Evolutionary conservation across 2,329 filamentous ascomycete species (phyloP).

Genomic region (Lachnellula arida): DNA sequence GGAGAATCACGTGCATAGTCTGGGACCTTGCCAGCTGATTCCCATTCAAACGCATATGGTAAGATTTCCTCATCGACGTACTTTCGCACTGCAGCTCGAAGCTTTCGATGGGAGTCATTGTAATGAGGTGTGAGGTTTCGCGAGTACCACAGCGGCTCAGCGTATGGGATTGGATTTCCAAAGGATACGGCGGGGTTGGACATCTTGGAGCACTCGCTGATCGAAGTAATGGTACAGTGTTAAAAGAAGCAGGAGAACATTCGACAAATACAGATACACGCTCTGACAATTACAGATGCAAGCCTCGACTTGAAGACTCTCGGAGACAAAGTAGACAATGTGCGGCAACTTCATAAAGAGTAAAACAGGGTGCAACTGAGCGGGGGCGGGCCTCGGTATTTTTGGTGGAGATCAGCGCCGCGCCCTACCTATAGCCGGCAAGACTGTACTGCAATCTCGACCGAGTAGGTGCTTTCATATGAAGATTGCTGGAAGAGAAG

Average conservation of each 20-base stretch:
- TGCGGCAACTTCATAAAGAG: too few relatives aligned
- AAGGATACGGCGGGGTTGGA: constrained; percentile 15
- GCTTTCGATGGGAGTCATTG: constrained; percentile 53
- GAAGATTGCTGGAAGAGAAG: background rate
- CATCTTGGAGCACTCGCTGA: background rate
- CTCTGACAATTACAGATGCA: too few relatives aligned
- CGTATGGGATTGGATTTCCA: constrained; percentile 28
- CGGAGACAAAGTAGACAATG: too few relatives aligned
- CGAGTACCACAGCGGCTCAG: constrained; percentile 33
- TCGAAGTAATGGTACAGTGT: too few relatives aligned
- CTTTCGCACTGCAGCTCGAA: constrained; percentile 51
- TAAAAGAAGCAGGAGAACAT: too few relatives aligned
- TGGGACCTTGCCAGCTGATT: constrained; percentile 50
- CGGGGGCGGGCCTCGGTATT: background rate
- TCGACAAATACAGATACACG: too few relatives aligned
- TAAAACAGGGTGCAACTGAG: background rate
- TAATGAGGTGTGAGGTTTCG: constrained; percentile 50
- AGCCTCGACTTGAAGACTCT: too few relatives aligned
- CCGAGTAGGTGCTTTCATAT: background rate
- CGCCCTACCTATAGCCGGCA: background rate
- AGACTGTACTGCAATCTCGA: background rate
- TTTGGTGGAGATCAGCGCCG: background rate
- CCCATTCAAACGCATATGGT: constrained; percentile 60
- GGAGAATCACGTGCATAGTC: constrained; percentile 33
- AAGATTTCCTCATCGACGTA: constrained; percentile 56